Base-by-base conservation (phyloP, 371 early-diverging fungal genomes). In the Syncephalastrum contaminatum region DNA sequence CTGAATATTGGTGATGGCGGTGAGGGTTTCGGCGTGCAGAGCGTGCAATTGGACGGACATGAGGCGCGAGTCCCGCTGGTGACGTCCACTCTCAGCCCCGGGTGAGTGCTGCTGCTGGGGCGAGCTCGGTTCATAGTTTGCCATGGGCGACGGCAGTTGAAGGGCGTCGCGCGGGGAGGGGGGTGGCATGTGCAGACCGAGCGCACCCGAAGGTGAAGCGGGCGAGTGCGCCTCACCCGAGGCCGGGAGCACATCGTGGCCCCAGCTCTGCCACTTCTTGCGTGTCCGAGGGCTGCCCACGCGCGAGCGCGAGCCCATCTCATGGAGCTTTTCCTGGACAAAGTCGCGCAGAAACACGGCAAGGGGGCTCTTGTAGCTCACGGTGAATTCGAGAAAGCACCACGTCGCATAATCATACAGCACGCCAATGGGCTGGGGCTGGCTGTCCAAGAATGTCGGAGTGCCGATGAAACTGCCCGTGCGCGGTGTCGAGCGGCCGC, bases 351-450 rank as follows among this genome's bases (percentile, higher is more conserved):
- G 58, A 57, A 74, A 72, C 19, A 80, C 56, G 45, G 72, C 59
- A n/a, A 85, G 47, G 0, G 85, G 85, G 4, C 70, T 68, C 21
- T 77, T 75, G 44, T 73, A 80, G 42, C 66, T 72, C 4, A 76
- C 54, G 4, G 76, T 67, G 47, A 81, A 81, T 48, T 85, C 85
- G 7, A 82, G 64, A 48, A 85, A 79, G 2, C 80, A 67, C 85
- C 85, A 85, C 0, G 77, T 64, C 1, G 82, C 70, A 53, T 71
- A 85, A 2, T 81, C 82, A 44, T 79, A 77, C 2, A 75, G 59
- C 2, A 67, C 65, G 12, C 56, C 57, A 4, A 70, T 53, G 3
- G 69, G 61, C 4, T 53, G 54, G 0, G 43, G 51, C 13, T 15
- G 19, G 24, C 24, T 46, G 2, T 30, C 36, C 36, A 30, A 10